Conservation (phyloP, 2,329 filamentous ascomycete genomes). For the Apiospora rasikravindrae region DNA sequence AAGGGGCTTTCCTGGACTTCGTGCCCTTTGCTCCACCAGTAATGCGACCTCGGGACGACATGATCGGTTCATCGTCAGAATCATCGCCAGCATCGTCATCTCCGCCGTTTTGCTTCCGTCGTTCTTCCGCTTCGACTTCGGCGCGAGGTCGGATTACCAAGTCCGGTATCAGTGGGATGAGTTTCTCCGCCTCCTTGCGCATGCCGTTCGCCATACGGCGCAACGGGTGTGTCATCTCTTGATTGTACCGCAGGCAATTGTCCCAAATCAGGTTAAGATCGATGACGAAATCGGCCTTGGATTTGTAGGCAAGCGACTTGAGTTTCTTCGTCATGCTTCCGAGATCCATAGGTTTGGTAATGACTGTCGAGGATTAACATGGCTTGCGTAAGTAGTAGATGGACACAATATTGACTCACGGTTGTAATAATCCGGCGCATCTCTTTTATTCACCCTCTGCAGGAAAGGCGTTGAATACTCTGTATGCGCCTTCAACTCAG, state of each 20-base stretch:
- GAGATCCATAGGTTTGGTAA: constrained; percentile 97
- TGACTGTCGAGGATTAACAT: constrained; percentile 62
- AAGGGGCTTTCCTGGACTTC: constrained; percentile 76
- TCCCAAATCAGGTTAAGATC: constrained; percentile 96
- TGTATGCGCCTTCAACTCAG: constrained; percentile 94
- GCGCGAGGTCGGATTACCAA: constrained; percentile 88
- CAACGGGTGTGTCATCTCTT: constrained; percentile 83
- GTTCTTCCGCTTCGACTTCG: constrained; percentile 88
- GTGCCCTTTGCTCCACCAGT: constrained; percentile 80
- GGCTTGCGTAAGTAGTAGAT: constrained; percentile 31
- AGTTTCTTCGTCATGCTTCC: constrained; percentile 99
- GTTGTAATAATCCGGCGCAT: constrained; percentile 91
- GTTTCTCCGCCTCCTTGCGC: constrained; percentile 96
- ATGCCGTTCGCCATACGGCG: constrained; percentile 94
- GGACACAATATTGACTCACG: constrained; percentile 19
- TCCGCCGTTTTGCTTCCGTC: constrained; percentile 84
- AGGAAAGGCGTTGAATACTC: constrained; percentile 98
- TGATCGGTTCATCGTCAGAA: constrained; percentile 96
- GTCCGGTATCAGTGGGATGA: constrained; percentile 93
- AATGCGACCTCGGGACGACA: constrained; percentile 93
- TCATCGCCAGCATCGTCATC: constrained; percentile 85
- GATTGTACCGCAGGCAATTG: constrained; percentile 96
- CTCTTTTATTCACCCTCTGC: constrained; percentile 92
- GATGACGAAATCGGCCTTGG: constrained; percentile 91
- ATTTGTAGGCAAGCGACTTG: constrained; percentile 78